These are phyloP conservation scores for Thecaphora frezii DNA, from an alignment of 1,284 basidiomycete genomes.

Conservation along the genomic window DNA sequence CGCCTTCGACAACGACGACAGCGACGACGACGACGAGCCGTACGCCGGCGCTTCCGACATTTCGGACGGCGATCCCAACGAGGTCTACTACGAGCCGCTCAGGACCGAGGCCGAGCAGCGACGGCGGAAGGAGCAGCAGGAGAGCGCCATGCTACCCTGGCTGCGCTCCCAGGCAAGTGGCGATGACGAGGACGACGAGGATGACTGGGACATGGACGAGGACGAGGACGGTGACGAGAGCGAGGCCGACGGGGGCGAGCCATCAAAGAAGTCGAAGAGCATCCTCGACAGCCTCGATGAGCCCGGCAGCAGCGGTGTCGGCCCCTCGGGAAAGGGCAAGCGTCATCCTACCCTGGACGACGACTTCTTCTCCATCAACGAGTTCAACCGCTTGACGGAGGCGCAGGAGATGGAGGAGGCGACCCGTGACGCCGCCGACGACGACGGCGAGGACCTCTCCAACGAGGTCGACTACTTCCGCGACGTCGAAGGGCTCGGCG, in stretches of 20 bases:
- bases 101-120: constrained; percentile 50
- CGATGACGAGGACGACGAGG: constrained; percentile 14
- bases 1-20: constrained; percentile 33
- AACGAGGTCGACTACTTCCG: constrained; percentile 58
- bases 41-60: constrained; percentile 56
- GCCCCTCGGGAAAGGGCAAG: constrained; percentile 2
- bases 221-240: constrained; percentile 24
- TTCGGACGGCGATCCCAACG: constrained; percentile 43
- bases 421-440: constrained; percentile 64
- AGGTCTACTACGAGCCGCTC: constrained; percentile 51
- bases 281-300: constrained; percentile 43
- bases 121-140: constrained; percentile 42
- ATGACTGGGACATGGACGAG: constrained; percentile 16
- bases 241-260: constrained; percentile 10
- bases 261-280: constrained; percentile 63
- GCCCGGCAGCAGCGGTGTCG: constrained; percentile 14
- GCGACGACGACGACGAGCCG: constrained; percentile 37
- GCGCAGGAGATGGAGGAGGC: constrained; percentile 69
- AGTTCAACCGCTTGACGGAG: constrained; percentile 83
- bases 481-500: constrained; percentile 21
- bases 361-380: constrained; percentile 84
- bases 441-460: constrained; percentile 64
- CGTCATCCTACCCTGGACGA: constrained; percentile 77
- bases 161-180: constrained; percentile 24
- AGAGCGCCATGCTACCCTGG: constrained; percentile 32